Percentiles rank a stretch among this genome's conserved stretches.
Conservation (phyloP, 345 rosid species). For the Ceriops zippeliana region DNA sequence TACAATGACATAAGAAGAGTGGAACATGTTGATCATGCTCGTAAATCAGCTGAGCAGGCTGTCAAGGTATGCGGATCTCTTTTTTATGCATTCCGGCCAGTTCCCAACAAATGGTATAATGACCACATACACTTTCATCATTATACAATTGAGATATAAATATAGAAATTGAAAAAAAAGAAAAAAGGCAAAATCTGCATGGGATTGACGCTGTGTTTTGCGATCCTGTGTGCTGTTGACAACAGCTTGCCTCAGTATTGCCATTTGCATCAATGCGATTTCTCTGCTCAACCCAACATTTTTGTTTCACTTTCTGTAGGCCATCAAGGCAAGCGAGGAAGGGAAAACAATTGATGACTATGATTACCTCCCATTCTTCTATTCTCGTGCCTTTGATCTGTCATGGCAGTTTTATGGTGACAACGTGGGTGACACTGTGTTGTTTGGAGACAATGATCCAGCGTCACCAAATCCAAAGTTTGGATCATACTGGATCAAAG, state of each 20-base stretch:
- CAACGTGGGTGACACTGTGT: conserved; percentile 81
- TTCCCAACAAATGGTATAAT: background rate
- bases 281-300: background rate
- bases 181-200: too few species aligned
- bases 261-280: background rate
- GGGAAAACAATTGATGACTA: conserved; percentile 69
- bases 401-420: conserved; percentile 99
- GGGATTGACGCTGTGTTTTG: background rate
- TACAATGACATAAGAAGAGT: conserved; percentile 81
- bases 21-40: conserved; percentile 97
- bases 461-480: conserved; percentile 60
- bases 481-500: conserved; percentile 89
- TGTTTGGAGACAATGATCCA: conserved; percentile 73
- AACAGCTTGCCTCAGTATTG: background rate
- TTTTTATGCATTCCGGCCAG: background rate
- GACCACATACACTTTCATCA: too few species aligned
- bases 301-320: conserved; percentile 35
- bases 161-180: too few species aligned
- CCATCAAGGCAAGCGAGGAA: conserved; percentile 69
- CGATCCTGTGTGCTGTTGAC: background rate
- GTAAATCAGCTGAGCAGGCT: conserved; percentile 98
- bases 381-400: conserved; percentile 87
- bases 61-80: conserved; percentile 57
- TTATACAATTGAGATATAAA: background rate
- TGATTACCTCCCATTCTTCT: conserved; percentile 93